These are phyloP conservation scores for Piper longum DNA, from an alignment of 164 flowering plant genomes.

Conservation along the genomic window DNA sequence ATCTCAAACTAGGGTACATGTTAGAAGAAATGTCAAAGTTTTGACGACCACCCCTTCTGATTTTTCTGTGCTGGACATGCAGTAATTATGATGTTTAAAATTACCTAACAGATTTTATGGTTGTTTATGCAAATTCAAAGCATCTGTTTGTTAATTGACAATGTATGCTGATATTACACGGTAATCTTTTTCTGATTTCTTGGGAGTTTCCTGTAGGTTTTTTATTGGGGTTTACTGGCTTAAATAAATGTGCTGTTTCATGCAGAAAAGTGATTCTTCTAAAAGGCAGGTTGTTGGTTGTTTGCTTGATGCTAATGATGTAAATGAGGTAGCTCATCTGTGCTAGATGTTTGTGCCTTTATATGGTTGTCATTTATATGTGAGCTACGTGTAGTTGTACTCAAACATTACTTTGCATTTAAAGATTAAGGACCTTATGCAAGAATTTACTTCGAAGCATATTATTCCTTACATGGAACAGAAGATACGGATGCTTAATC, in stretches of 20 bases:
- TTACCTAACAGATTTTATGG: background rate
- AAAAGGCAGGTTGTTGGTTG: conserved; percentile 32
- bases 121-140: background rate
- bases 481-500: conserved; percentile 76
- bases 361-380: background rate
- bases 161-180: background rate
- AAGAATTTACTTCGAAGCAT: conserved; percentile 71
- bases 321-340: conserved; percentile 42
- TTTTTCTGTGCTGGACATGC: background rate
- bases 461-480: conserved; percentile 97
- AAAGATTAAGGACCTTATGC: conserved; percentile 81
- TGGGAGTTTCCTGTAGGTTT: background rate
- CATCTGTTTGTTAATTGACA: background rate
- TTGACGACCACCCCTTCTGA: no score
- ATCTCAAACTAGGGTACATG: no score
- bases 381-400: background rate
- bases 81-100: background rate
- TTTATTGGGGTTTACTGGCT: no score
- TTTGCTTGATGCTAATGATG: conserved; percentile 59
- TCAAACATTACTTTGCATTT: conserved; percentile 2
- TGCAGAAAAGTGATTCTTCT: conserved; percentile 43
- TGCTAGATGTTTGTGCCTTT: background rate
- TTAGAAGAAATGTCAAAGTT: no score
- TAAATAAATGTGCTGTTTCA: conserved; percentile 3
- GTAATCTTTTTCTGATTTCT: background rate